Base-by-base conservation (phyloP, 1,284 basidiomycete genomes). In the Phaffia rhodozyma region DNA sequence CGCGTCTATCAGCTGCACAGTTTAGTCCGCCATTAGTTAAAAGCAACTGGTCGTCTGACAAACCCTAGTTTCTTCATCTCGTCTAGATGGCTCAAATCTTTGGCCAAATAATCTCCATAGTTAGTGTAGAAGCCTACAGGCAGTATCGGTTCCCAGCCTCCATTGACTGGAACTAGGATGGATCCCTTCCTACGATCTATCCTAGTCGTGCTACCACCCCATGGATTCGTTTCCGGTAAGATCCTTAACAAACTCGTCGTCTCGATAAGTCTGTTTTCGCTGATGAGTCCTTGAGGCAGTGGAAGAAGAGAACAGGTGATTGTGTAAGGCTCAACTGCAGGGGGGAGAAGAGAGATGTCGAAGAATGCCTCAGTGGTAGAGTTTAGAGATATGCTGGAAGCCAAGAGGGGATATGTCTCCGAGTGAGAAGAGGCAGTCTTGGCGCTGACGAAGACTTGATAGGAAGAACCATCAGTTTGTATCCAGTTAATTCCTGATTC, bases 71-170 rank as follows among this genome's bases (percentile, higher is more conserved):
- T 71, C 63, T 81, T 82, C 68, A 87, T 74, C 58, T 80, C 79
- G 57, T 84, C 79, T 27, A 85, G 73, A 43, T 43, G 38, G 38
- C 7, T 43, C 7, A 43, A 5, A 43, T 43, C 38, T 23, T 82
- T 72, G 0, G 81, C 79, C 55, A 87, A 72, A 69, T 86, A 87
- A 4, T 75, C 75, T 60, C 79, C 78, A 65, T 86, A 87, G 51
- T 78, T 75, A 0, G 86, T 86, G 70, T 86, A 88, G 71, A 85
- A 88, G 2, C 86, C 86, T 60, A 86, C 79, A 0, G 86, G 84
- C 60, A 87, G 81, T 0, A 88, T 77, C 0, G 83, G 79, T 50
- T 80, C 78, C 70, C 83, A 87, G 5, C 71, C 69, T 1, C 81
- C 81, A 6, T 76, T 77, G 56, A 75, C 74, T 18, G 81, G 82